These are phyloP conservation scores for Scutellaria minor DNA, from an alignment of 257 asterid species.

Conservation along the genomic window DNA sequence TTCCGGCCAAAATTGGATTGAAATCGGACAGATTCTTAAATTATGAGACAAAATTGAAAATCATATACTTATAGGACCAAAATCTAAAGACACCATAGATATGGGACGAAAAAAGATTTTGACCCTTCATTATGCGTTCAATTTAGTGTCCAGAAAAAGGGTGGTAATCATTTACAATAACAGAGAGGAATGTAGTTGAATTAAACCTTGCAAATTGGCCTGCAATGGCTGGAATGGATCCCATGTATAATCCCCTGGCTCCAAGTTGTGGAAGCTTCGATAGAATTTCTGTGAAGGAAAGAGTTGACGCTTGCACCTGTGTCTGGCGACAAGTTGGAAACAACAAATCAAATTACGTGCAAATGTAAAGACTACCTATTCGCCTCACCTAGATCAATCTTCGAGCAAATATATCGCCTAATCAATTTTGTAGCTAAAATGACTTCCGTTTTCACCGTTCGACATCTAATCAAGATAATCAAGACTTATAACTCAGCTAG, in stretches of 20 bases:
- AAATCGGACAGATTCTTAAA: no score
- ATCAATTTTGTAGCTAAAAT: no score
- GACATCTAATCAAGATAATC: neutral
- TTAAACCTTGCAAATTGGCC: slow-evolving; percentile 89
- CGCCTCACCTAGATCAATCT: neutral
- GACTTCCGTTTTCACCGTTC: no score
- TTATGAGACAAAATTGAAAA: no score
- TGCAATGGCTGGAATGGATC: slow-evolving; percentile 91
- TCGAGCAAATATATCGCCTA: no score
- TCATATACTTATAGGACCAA: no score
- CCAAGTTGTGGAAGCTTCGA: slow-evolving; percentile 88
- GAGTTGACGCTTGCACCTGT: slow-evolving; percentile 90
- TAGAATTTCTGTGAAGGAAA: slow-evolving; percentile 74
- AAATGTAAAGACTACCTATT: slow-evolving; percentile 9
- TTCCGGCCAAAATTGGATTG: no score
- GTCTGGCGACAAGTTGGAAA: slow-evolving; percentile 59
- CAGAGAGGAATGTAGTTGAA: neutral
- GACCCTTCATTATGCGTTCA: neutral
- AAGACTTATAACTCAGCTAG: slow-evolving; percentile 1
- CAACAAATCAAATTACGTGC: slow-evolving; percentile 24
- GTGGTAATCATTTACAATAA: neutral
- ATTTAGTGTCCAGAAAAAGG: slow-evolving; percentile 2
- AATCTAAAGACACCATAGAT: no score
- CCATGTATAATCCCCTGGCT: slow-evolving; percentile 76
- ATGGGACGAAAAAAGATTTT: no score